A percentile compares a stretch with the other conserved stretches of the same genome.
These are phyloP conservation scores for Saturnispora quitensis DNA, from an alignment of 805 yeast genomes.

Conservation along the genomic window DNA sequence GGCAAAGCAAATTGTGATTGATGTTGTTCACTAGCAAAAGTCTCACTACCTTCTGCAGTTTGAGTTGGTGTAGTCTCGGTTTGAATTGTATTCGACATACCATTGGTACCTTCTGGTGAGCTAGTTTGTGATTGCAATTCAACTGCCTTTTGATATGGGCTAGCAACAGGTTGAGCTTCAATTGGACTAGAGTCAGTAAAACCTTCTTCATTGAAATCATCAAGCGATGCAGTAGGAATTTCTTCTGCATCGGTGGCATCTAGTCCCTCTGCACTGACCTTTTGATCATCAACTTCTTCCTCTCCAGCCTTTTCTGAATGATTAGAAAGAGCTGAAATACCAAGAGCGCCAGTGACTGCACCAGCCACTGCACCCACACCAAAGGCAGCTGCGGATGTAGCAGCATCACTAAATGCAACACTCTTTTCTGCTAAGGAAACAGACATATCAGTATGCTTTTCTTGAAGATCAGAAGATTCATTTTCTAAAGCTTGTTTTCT, in stretches of 20 bases:
- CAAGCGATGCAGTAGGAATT: conserved; percentile 27
- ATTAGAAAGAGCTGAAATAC: neutral
- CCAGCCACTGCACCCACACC: conserved; percentile 22
- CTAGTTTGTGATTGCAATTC: conserved; percentile 12
- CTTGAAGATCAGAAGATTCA: conserved; percentile 35
- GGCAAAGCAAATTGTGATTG: conserved; percentile 28
- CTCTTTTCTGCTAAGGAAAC: conserved; percentile 26
- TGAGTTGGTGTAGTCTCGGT: conserved; percentile 31
- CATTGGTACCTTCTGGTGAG: conserved; percentile 17
- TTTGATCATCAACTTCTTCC: neutral
- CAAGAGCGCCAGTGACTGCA: conserved; percentile 9
- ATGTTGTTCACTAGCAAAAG: conserved; percentile 2
- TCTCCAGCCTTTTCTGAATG: neutral
- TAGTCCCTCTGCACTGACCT: neutral
- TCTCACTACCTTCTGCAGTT: conserved; percentile 31
- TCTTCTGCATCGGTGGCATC: conserved; percentile 14
- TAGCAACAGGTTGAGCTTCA: conserved; percentile 9
- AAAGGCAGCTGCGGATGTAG: conserved; percentile 22
- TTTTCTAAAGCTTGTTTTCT: conserved; percentile 24
- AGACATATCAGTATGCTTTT: conserved; percentile 24
- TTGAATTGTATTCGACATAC: conserved; percentile 10
- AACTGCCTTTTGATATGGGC: neutral
- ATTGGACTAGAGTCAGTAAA: conserved; percentile 8
- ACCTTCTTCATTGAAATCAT: conserved; percentile 23
- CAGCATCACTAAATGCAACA: conserved; percentile 22